Evolutionary conservation across 495 filamentous ascomycete genomes (phyloP).

Genomic region (Letharia columbiana): DNA sequence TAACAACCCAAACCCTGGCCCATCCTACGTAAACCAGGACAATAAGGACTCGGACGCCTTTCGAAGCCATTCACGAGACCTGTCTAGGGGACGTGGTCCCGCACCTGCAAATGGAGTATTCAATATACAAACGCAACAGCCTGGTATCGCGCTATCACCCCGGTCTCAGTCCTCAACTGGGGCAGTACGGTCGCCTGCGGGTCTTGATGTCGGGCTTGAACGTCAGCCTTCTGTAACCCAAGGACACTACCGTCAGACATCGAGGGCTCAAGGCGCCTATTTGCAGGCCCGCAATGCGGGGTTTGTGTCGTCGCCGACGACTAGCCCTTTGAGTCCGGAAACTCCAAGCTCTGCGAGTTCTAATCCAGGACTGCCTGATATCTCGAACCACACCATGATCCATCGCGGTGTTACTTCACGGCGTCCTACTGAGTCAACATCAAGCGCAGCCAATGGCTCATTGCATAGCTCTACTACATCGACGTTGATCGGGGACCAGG

Average conservation of each 20-base stretch:
- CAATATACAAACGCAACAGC: conserved; percentile 37
- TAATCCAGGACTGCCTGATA: conserved; percentile 35
- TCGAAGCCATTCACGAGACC: conserved; percentile 24
- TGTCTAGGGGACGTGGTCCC: conserved; percentile 30
- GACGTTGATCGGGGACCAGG: conserved; percentile 16
- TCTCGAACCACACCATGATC: conserved; percentile 30
- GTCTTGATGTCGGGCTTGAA: conserved; percentile 53
- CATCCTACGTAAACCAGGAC: conserved; percentile 12
- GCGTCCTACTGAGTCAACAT: conserved; percentile 21
- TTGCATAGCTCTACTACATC: conserved; percentile 14
- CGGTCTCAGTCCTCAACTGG: conserved; percentile 50
- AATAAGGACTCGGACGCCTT: conserved; percentile 13
- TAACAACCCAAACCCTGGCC: conserved; percentile 5
- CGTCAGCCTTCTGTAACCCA: conserved; percentile 63
- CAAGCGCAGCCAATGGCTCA: conserved; percentile 11
- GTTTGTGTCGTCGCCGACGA: conserved; percentile 54
- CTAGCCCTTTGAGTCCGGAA: conserved; percentile 76
- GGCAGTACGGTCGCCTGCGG: conserved; percentile 34
- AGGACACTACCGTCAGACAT: conserved; percentile 86
- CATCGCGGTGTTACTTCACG: conserved; percentile 16
- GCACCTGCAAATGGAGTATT: conserved; percentile 35
- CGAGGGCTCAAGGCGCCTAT: conserved; percentile 78
- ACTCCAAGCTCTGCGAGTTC: conserved; percentile 61
- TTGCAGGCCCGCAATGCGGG: conserved; percentile 88
- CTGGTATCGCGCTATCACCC: conserved; percentile 35